Evolutionary conservation across 2,329 filamentous ascomycete genomes (phyloP).

Genomic region (Teratosphaeriaceae sp.): DNA sequence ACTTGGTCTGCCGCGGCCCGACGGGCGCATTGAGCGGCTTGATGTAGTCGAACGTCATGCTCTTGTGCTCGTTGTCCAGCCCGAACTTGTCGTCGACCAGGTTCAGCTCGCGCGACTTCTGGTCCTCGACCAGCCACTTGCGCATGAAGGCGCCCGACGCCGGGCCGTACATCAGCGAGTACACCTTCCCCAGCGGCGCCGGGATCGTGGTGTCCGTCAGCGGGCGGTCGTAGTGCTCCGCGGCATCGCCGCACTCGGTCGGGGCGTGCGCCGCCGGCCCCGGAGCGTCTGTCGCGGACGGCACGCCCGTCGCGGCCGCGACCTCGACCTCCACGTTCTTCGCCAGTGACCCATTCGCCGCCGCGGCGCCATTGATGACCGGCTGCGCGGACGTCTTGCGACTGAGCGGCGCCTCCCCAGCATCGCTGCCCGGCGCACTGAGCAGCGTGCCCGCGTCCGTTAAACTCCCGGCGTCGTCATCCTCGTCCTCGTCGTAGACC

Average conservation of each 20-base stretch:
- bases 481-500: constrained; percentile 72
- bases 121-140: constrained; percentile 78
- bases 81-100: constrained; percentile 78
- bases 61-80: constrained; percentile 61
- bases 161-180: constrained; percentile 78
- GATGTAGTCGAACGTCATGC: constrained; percentile 76
- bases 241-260: constrained; percentile 76
- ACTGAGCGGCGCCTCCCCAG: constrained; percentile 42
- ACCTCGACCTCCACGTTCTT: constrained; percentile 27
- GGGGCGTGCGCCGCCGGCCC: constrained; percentile 75
- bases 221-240: constrained; percentile 74
- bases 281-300: constrained; percentile 61
- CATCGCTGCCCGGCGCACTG: constrained; percentile 50
- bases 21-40: constrained; percentile 81
- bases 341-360: constrained; percentile 31
- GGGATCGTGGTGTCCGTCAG: constrained; percentile 80
- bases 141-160: constrained; percentile 73
- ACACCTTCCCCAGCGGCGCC: constrained; percentile 87
- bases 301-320: constrained; percentile 34
- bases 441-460: constrained; percentile 45
- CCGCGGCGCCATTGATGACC: constrained; percentile 28
- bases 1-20: constrained; percentile 91
- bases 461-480: constrained; percentile 55
- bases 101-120: constrained; percentile 82
- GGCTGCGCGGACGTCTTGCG: constrained; percentile 64